Base-by-base conservation (phyloP, 345 rosid species). In the Luvunga scandens region DNA sequence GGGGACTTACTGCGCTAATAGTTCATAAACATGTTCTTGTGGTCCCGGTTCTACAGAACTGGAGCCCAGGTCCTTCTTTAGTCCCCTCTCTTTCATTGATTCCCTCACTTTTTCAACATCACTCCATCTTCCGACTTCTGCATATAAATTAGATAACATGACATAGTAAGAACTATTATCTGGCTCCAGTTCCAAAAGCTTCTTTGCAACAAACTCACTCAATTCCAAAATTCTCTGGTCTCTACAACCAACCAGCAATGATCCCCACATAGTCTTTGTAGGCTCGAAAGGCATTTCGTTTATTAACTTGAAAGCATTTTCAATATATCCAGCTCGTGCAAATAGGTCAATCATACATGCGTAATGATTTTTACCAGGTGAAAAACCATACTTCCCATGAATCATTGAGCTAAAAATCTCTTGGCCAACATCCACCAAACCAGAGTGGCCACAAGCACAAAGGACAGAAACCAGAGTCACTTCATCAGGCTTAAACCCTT, bases 391-490 rank as follows among this genome's bases (percentile, higher is more conserved):
- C 74, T 77, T 81, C 63, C 92, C 91, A 34, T 48, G 36, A 36
- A 87, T 27, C 84, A 86, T 57, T 2, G 83, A 88, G 63, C 77
- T 65, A 81, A 87, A 90, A 30, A 89, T 84, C 73, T 81, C 71
- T 38, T 67, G 69, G 22, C 91, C 91, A 5, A 57, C 65, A 71
- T 84, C 77, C 27, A 86, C 83, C 78, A 86, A 60, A 18, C 92
- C 90, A 9, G 92, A 87, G 73, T 82, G 89, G 79, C 88, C 84
- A 80, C 94, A 90, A 76, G 90, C 87, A 50, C 78, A 75, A 68
- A 89, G 87, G 57, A 90, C 85, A 36, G 79, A 85, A 13, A 84
- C 78, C 73, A 90, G 71, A 65, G 94, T 87, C 42, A 86, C 87
- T 62, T 80, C 87, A 79, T 89, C 90, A 7, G 73, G 75, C 80